A percentile compares a stretch with the other conserved stretches of the same genome.
These are phyloP conservation scores for Rhodamnia argentea DNA, from an alignment of 345 rosid genomes.

Conservation along the genomic window DNA sequence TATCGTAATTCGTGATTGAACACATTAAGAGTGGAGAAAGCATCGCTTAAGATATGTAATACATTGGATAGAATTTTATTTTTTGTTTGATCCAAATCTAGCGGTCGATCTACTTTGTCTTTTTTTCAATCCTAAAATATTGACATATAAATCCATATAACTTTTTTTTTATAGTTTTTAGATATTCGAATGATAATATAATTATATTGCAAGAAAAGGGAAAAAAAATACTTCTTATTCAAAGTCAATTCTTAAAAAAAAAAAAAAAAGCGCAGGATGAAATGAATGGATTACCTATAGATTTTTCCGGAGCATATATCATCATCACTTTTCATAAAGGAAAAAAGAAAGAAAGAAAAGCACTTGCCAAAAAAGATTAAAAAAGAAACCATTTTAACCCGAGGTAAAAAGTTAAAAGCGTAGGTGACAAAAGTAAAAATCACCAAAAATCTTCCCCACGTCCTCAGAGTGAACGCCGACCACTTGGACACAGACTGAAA, in stretches of 20 bases:
- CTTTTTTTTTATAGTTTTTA: background rate
- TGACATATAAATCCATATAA: background rate
- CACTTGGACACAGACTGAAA: background rate
- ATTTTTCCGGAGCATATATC: background rate
- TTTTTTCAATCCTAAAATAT: background rate
- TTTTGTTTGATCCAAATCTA: background rate
- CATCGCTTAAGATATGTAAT: background rate
- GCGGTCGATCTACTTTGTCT: background rate
- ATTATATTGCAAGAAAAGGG: background rate
- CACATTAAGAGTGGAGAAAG: background rate
- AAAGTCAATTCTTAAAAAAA: background rate
- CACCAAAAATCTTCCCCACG: background rate
- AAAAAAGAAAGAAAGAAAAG: background rate
- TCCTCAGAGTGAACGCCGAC: background rate
- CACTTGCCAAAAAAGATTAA: background rate
- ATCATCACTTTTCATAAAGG: background rate
- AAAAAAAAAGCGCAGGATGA: background rate
- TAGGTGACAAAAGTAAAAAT: background rate
- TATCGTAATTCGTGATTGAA: background rate
- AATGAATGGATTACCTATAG: background rate
- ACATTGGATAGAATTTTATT: background rate
- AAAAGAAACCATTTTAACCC: background rate
- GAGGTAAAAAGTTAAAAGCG: background rate
- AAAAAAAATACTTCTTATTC: background rate
- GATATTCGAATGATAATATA: background rate